Percentiles rank a stretch among this genome's conserved stretches.
Conservation (phyloP, 345 rosid genomes). For the Boechera divaricarpa region DNA sequence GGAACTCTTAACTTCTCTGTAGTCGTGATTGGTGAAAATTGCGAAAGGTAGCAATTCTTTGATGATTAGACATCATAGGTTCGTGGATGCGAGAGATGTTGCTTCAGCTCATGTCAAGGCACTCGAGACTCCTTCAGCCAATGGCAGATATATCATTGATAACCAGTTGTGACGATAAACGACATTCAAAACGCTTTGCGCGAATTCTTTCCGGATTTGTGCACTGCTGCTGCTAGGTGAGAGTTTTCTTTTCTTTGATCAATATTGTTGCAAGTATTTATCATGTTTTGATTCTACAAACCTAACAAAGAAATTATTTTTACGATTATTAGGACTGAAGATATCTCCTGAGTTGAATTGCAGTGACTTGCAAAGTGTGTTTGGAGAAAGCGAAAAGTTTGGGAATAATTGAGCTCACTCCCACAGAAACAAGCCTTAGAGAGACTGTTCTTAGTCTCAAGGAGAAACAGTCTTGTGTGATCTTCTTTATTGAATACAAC, state of each 20-base stretch:
- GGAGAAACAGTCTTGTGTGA: slow-evolving; percentile 41
- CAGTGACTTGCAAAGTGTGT: slow-evolving; percentile 15
- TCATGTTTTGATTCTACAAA: neutral
- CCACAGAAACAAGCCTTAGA: slow-evolving; percentile 54
- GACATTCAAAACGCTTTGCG: slow-evolving; percentile 35
- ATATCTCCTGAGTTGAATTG: neutral
- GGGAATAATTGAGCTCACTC: slow-evolving; percentile 52
- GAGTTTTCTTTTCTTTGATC: slow-evolving; percentile 9
- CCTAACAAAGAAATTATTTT: neutral
- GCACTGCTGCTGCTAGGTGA: slow-evolving; percentile 21
- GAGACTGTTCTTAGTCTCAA: slow-evolving; percentile 61
- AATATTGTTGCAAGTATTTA: neutral
- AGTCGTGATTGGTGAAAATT: slow-evolving; percentile 30
- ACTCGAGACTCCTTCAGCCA: slow-evolving; percentile 51
- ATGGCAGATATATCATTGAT: slow-evolving; percentile 51
- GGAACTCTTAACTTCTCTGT: slow-evolving; percentile 44
- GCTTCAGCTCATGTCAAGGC: slow-evolving; percentile 60
- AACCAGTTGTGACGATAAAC: slow-evolving; percentile 3
- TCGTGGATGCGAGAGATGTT: slow-evolving; percentile 60
- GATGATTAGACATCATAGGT: slow-evolving; percentile 26
- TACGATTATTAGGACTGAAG: slow-evolving; percentile 3
- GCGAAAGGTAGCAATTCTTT: slow-evolving; percentile 42
- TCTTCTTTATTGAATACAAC: neutral
- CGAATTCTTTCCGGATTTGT: slow-evolving; percentile 42
- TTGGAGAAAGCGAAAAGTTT: slow-evolving; percentile 38